These are phyloP conservation scores for Phytophthora macrochlamydospora DNA, from an alignment of 352 stramenopile genomes.

Conservation along the genomic window DNA sequence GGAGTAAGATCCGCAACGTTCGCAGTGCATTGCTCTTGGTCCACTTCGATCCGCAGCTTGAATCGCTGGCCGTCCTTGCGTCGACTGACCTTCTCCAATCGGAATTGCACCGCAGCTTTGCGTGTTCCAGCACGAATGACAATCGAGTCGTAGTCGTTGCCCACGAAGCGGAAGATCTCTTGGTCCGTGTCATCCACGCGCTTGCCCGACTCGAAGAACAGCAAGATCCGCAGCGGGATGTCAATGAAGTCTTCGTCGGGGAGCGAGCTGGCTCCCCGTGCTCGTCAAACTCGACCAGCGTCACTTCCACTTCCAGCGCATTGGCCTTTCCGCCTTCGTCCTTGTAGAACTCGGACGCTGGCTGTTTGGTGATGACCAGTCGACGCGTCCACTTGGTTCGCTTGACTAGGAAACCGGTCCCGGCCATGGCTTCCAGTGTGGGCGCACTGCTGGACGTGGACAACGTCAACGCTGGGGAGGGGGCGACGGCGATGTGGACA, in stretches of 20 bases:
- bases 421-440: slow-evolving; percentile 5
- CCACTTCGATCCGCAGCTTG: slow-evolving; percentile 83
- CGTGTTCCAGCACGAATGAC: slow-evolving; percentile 69
- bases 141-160: slow-evolving; percentile 86
- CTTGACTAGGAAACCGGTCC: slow-evolving; percentile 28
- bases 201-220: slow-evolving; percentile 89
- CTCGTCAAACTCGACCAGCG: slow-evolving; percentile 82
- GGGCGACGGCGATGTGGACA: slow-evolving; percentile 1
- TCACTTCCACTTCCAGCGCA: slow-evolving; percentile 79
- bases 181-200: slow-evolving; percentile 83
- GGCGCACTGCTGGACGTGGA: slow-evolving; percentile 18
- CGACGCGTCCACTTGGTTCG: slow-evolving; percentile 66
- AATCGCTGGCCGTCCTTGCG: slow-evolving; percentile 87
- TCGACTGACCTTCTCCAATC: slow-evolving; percentile 86
- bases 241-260: slow-evolving; percentile 79
- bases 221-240: slow-evolving; percentile 77
- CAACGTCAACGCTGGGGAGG: slow-evolving; percentile 14
- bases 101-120: slow-evolving; percentile 78
- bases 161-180: slow-evolving; percentile 88
- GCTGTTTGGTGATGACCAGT: slow-evolving; percentile 87
- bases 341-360: slow-evolving; percentile 88
- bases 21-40: slow-evolving; percentile 83
- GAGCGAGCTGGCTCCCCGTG: slow-evolving; percentile 66
- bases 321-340: slow-evolving; percentile 89
- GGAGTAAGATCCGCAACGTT: slow-evolving; percentile 78